Conservation (phyloP, 495 filamentous ascomycete genomes). For the Lophium mytilinum region DNA sequence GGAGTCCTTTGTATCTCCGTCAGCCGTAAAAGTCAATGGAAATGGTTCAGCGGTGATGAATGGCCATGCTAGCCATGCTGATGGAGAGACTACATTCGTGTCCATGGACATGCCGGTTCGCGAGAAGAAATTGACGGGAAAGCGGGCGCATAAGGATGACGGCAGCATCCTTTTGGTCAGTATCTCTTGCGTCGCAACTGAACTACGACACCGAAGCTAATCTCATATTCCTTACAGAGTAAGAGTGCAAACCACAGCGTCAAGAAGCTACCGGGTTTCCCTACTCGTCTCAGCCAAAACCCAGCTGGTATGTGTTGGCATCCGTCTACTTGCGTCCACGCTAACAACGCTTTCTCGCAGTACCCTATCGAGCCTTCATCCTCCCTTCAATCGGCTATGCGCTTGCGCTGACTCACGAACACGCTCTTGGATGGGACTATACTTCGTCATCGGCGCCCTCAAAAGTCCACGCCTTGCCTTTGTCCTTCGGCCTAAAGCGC, state of each 20-base stretch:
- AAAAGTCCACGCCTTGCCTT: constrained; percentile 56
- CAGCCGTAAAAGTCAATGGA: constrained; percentile 16
- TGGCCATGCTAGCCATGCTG: constrained; percentile 20
- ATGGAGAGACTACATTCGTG: constrained; percentile 9
- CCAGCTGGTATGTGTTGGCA: constrained; percentile 10
- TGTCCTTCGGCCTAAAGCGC: constrained; percentile 62
- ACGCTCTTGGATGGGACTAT: constrained; percentile 88
- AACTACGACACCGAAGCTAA: background rate
- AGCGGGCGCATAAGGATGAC: constrained; percentile 31
- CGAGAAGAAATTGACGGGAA: constrained; percentile 23
- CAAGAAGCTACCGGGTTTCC: constrained; percentile 71
- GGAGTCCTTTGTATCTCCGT: constrained; percentile 20
- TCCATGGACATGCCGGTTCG: constrained; percentile 30
- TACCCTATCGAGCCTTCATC: constrained; percentile 19
- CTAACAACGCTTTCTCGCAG: constrained; percentile 12
- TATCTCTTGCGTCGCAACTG: background rate
- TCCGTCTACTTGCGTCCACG: constrained; percentile 17
- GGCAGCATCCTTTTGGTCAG: constrained; percentile 26
- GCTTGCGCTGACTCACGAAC: constrained; percentile 65
- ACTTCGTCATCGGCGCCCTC: constrained; percentile 43
- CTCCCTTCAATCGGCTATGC: constrained; percentile 45
- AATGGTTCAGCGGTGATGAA: constrained; percentile 22
- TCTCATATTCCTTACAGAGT: constrained; percentile 47
- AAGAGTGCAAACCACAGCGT: constrained; percentile 82
- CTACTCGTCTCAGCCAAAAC: constrained; percentile 49